Percentiles rank a stretch among this genome's conserved stretches.
Evolutionary conservation across 225 moss, liverwort and hornwort genomes (phyloP).

Genomic region (Anthoceros angustus): DNA sequence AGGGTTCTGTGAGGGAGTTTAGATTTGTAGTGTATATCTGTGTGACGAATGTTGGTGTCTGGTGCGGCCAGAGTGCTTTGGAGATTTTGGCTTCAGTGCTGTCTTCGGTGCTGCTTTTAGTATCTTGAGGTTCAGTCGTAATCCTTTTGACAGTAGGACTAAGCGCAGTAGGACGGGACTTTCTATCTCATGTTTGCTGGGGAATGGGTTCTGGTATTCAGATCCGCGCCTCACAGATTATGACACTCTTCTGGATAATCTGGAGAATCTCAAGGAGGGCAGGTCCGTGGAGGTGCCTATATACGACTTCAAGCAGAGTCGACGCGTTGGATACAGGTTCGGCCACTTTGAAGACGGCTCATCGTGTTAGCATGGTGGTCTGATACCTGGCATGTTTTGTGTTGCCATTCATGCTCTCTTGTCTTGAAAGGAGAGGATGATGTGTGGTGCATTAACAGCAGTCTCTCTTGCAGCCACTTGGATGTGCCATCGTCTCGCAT

Average conservation of each 20-base stretch:
- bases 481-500: slow-evolving; percentile 26
- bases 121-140: too few relatives aligned
- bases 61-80: not conserved
- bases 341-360: not conserved
- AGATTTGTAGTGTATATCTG: too few relatives aligned
- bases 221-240: slow-evolving; percentile 43
- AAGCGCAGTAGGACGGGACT: not conserved
- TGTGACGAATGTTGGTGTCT: not conserved
- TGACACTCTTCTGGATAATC: slow-evolving; percentile 30
- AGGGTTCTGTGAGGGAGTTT: not conserved
- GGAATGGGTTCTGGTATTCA: slow-evolving; percentile 4
- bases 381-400: not conserved
- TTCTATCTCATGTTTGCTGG: not conserved
- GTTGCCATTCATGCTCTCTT: not conserved
- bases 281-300: slow-evolving; percentile 28
- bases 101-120: too few relatives aligned
- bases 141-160: not conserved
- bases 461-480: slow-evolving; percentile 20
- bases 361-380: not conserved
- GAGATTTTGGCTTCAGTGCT: too few relatives aligned
- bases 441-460: not conserved
- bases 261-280: slow-evolving; percentile 23
- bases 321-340: slow-evolving; percentile 37
- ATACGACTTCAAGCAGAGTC: slow-evolving; percentile 36
- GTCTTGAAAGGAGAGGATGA: not conserved